phyloP scores from a whole-genome alignment of 1,284 basidiomycete species.

The Cutaneotrichosporon dermatis region DNA sequence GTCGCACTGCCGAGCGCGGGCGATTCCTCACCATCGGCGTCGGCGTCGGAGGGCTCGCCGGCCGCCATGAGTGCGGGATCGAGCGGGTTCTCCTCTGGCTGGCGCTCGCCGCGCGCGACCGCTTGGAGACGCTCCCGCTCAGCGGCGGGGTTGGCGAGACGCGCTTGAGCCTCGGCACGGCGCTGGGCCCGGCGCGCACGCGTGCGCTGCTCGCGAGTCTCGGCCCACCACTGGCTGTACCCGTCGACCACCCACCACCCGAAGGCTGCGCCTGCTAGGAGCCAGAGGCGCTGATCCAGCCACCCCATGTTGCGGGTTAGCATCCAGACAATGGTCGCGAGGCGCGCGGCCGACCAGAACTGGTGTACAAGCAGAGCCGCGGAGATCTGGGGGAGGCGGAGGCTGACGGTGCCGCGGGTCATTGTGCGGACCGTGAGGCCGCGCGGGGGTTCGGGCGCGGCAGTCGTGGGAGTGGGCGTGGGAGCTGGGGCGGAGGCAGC shows the following conservation, averaged over 20 bases:
- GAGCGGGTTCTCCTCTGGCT: neutral
- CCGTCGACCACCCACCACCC: slow-evolving; percentile 39
- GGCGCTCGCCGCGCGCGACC: neutral
- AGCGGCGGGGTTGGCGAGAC: neutral
- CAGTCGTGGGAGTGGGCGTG: slow-evolving; percentile 8
- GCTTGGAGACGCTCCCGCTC: neutral
- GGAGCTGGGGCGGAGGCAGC: neutral
- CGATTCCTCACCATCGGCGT: neutral
- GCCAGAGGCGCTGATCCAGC: slow-evolving; percentile 34
- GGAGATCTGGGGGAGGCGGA: slow-evolving; percentile 15
- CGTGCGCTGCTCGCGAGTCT: neutral
- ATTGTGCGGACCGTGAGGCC: neutral
- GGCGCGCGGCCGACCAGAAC: slow-evolving; percentile 31
- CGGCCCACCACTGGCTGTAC: slow-evolving; percentile 11
- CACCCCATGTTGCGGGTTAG: slow-evolving; percentile 35
- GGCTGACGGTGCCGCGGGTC: neutral
- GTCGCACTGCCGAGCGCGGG: neutral
- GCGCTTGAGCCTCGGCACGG: neutral
- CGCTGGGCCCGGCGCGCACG: neutral
- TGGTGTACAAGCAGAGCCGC: slow-evolving; percentile 26
- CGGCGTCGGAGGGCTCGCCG: neutral
- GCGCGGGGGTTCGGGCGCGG: neutral
- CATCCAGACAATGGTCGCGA: slow-evolving; percentile 39
- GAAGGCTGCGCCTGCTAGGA: slow-evolving; percentile 26
- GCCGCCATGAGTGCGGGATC: slow-evolving; percentile 3